Base-by-base conservation (phyloP, 192 early-diverging fungal genomes). In the Mortierella alpina region DNA sequence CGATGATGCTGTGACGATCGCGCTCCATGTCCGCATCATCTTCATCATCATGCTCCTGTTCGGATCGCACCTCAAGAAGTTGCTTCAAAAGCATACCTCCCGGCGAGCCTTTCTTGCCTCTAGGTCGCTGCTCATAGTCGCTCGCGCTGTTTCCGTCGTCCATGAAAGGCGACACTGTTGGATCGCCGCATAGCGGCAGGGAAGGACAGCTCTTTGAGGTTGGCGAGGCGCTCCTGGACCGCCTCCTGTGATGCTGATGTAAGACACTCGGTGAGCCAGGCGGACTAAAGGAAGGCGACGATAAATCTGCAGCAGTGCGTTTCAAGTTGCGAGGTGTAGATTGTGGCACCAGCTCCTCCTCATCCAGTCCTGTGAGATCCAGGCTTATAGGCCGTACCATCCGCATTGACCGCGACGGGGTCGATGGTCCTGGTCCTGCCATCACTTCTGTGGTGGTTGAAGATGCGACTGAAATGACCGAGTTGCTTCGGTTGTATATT, bases 401-500 rank as follows among this genome's bases (percentile, higher is more conserved):
- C 14, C 59, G 53, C 18, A 63, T 40, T 12, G 49, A 47, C 15
- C 71, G 58, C 18, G 68, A 60, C 7, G 68, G 63, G 15, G 75
- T 60, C 14, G 63, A 59, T 12, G 59, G 40, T 48, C 54, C 75
- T 44, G 50, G 48, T 48, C 54, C 75, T 44, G 50, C 45, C 0
- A 18, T 14, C 44, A 22, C 44, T 5, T 80, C 77, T 41, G 64
- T 68, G 4, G 64, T 66, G 8, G 48, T 46, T 2, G 77, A 80
- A 1, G 70, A 67, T 31, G 31, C 31, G 14, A 80, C 64, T 8
- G 77, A 80, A n/a, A 80, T 80, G 18, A 72, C 42, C 5, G 77
- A 80, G 23, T 63, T 68, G 60, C 60, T 80, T n/a, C 77, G 49
- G 13, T 46, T 80, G 42, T 41, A 22, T 5, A 50, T 20, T 44